These are phyloP conservation scores for Pyrenochaeta sp. DNA, from an alignment of 2,329 filamentous ascomycete genomes.

Conservation along the genomic window DNA sequence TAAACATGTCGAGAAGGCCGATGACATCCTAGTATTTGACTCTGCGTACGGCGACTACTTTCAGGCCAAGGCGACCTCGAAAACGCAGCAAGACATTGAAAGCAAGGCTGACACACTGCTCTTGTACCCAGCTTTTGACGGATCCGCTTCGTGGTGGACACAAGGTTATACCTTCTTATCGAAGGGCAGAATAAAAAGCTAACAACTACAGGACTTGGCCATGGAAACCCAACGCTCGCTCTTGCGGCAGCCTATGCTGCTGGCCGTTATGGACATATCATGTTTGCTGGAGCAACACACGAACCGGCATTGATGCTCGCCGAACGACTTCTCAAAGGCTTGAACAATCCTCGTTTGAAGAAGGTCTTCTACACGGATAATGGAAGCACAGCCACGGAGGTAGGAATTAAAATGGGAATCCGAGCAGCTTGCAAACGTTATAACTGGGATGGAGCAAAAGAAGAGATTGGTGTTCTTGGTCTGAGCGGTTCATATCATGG, in stretches of 20 bases:
- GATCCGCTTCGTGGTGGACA: constrained; percentile 91
- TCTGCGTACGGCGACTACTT: constrained; percentile 83
- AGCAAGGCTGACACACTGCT: constrained; percentile 43
- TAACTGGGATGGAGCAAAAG: constrained; percentile 66
- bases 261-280: constrained; percentile 85
- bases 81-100: constrained; percentile 18
- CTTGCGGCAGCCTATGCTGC: constrained; percentile 82
- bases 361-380: constrained; percentile 87
- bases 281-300: constrained; percentile 85
- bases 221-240: constrained; percentile 75
- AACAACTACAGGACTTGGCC: constrained; percentile 66
- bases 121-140: constrained; percentile 77
- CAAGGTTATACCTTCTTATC: constrained; percentile 59
- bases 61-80: constrained; percentile 61
- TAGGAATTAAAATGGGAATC: constrained; percentile 85
- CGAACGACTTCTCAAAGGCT: constrained; percentile 66
- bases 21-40: constrained; percentile 77
- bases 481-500: constrained; percentile 85
- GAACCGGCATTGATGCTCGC: constrained; percentile 77
- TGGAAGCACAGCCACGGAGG: constrained; percentile 83
- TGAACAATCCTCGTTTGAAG: constrained; percentile 70
- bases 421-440: constrained; percentile 73
- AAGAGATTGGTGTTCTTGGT: constrained; percentile 73
- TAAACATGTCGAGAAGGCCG: constrained; percentile 65
- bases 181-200: not conserved